Evolutionary conservation across 305 asterid species (phyloP).

Genomic region (Coffea humblotiana): DNA sequence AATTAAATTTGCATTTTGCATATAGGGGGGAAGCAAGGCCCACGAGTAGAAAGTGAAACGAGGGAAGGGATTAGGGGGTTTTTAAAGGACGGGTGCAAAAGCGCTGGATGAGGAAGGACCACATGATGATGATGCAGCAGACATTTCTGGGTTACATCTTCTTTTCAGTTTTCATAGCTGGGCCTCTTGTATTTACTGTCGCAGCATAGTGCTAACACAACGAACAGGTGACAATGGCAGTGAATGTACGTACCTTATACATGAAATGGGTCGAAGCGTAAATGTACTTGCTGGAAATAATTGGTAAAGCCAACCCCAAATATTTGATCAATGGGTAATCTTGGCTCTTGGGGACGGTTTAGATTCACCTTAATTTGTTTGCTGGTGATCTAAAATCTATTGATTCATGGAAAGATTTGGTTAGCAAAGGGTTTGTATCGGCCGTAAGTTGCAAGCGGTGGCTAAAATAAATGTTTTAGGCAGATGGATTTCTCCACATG

Average conservation of each 20-base stretch:
- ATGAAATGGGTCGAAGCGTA: conserved; percentile 17
- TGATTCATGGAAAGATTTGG: not conserved
- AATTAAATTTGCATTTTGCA: not conserved
- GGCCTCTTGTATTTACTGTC: conserved; percentile 17
- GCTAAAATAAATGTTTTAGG: not conserved
- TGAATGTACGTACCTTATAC: not conserved
- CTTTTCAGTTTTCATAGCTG: not conserved
- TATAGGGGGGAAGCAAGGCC: no score
- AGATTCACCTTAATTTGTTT: conserved; percentile 4
- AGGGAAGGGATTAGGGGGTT: not conserved
- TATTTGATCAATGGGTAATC: not conserved
- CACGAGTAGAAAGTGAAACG: not conserved
- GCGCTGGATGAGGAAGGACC: conserved; percentile 17
- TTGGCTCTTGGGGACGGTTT: conserved; percentile 4
- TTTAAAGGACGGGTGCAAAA: conserved; percentile 4
- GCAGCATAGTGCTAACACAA: conserved; percentile 2
- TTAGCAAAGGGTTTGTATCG: not conserved
- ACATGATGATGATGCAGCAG: conserved; percentile 9
- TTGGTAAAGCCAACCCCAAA: conserved; percentile 9
- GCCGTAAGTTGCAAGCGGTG: not conserved
- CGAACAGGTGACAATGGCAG: conserved; percentile 5
- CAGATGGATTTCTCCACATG: not conserved
- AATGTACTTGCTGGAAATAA: conserved; percentile 14
- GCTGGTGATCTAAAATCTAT: not conserved
- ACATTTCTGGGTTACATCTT: conserved; percentile 15